phyloP scores from a whole-genome alignment of 306 rosid species.

The Quercus engelmannii region DNA sequence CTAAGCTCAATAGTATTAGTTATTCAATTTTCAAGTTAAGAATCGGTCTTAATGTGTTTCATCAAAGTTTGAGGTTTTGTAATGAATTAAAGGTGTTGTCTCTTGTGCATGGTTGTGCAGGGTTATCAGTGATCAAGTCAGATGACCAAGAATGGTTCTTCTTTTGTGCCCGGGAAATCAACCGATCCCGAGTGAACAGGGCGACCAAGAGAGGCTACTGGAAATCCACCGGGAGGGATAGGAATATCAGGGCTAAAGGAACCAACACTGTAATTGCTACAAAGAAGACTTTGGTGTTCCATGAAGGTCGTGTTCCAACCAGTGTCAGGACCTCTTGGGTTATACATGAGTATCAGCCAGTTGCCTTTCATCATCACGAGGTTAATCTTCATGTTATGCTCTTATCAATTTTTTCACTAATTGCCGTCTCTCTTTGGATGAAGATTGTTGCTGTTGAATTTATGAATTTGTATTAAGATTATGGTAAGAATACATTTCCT shows the following conservation, averaged over 20 bases:
- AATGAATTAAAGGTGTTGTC: neutral
- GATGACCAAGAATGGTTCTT: slow-evolving; percentile 62
- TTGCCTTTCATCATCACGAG: slow-evolving; percentile 13
- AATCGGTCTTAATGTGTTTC: neutral
- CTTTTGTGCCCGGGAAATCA: slow-evolving; percentile 39
- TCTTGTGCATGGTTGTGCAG: slow-evolving; percentile 18
- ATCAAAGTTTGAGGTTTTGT: neutral
- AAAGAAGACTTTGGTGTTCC: slow-evolving; percentile 62
- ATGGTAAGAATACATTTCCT: too few species aligned
- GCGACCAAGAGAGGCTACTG: slow-evolving; percentile 52
- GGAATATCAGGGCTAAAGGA: slow-evolving; percentile 19
- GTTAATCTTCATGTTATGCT: slow-evolving; percentile 15
- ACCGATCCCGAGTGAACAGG: slow-evolving; percentile 29
- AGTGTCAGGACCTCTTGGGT: slow-evolving; percentile 46
- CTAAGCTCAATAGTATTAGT: too few species aligned
- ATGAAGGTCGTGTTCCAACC: slow-evolving; percentile 23
- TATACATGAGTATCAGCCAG: slow-evolving; percentile 61
- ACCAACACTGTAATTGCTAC: slow-evolving; percentile 36
- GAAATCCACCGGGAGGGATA: slow-evolving; percentile 59
- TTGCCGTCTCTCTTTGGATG: neutral
- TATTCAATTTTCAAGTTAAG: too few species aligned
- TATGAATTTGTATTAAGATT: neutral
- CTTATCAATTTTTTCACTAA: neutral
- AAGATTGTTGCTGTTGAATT: neutral
- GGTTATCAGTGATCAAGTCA: slow-evolving; percentile 18